Evolutionary conservation across 495 filamentous ascomycete species (phyloP).

Genomic region (Sphaerosporella brunnea): DNA sequence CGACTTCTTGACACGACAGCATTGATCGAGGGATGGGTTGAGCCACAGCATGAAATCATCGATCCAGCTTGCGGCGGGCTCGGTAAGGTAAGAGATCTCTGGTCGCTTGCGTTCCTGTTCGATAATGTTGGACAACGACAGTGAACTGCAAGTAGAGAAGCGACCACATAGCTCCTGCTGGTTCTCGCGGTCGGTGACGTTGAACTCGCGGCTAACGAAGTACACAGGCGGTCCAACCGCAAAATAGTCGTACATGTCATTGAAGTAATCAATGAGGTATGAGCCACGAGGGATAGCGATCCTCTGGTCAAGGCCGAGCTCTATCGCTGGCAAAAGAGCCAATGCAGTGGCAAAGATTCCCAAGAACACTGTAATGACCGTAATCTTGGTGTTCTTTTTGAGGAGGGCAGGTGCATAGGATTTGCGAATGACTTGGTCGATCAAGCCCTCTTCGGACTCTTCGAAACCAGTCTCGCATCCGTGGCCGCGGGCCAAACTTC

Average conservation of each 20-base stretch:
- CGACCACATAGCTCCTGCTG: constrained; percentile 83
- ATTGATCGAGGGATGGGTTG: constrained; percentile 63
- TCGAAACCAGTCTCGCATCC: constrained; percentile 29
- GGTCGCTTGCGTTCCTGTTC: constrained; percentile 85
- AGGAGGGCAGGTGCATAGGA: constrained; percentile 69
- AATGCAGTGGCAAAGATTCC: constrained; percentile 73
- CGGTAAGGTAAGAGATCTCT: constrained; percentile 77
- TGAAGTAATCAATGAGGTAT: constrained; percentile 85
- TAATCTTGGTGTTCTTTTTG: constrained; percentile 56
- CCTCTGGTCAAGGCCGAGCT: constrained; percentile 81
- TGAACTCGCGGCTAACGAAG: constrained; percentile 71
- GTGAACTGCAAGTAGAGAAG: constrained; percentile 68
- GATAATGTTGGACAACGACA: constrained; percentile 69
- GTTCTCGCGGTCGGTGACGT: constrained; percentile 50
- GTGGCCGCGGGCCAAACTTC: constrained; percentile 25
- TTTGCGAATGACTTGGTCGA: constrained; percentile 77
- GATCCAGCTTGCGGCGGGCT: constrained; percentile 86
- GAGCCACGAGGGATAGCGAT: constrained; percentile 85
- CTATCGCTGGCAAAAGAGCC: constrained; percentile 63
- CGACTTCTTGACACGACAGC: constrained; percentile 40
- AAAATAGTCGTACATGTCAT: constrained; percentile 86
- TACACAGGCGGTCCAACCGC: constrained; percentile 86
- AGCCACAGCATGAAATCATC: constrained; percentile 95
- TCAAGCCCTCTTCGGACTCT: constrained; percentile 55
- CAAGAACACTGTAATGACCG: constrained; percentile 59